Conservation (phyloP, 2,329 filamentous ascomycete species). For the Penicillium sp. region DNA sequence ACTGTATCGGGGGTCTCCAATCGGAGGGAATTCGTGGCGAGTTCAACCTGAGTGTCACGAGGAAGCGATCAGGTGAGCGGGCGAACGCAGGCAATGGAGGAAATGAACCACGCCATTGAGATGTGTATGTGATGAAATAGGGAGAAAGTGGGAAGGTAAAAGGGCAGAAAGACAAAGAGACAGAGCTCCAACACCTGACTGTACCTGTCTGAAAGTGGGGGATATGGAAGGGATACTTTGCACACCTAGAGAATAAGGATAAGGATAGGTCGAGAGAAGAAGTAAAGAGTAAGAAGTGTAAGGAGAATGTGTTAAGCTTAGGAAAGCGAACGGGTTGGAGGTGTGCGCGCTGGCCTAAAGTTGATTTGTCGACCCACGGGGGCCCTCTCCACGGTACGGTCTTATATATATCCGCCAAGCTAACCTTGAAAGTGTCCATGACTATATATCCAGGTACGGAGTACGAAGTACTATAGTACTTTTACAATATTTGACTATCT, state of each 20-base stretch:
- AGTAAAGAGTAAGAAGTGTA: neutral
- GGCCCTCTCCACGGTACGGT: constrained; percentile 9
- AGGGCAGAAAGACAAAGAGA: constrained; percentile 3
- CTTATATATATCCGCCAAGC: constrained; percentile 2
- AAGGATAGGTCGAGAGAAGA: neutral
- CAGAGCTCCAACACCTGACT: constrained; percentile 14
- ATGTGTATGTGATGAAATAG: neutral
- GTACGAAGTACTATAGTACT: no score
- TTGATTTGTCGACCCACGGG: constrained; percentile 28
- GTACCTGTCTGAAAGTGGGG: constrained; percentile 19
- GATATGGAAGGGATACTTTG: neutral
- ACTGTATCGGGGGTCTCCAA: neutral
- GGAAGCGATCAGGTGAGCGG: constrained; percentile 26
- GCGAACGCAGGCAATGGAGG: constrained; percentile 18
- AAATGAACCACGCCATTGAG: constrained; percentile 19
- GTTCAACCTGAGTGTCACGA: constrained; percentile 20
- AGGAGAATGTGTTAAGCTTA: neutral
- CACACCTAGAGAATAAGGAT: constrained; percentile 1
- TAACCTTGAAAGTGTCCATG: neutral
- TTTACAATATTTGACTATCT: no score
- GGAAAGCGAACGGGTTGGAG: constrained; percentile 9
- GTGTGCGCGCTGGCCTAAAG: constrained; percentile 18
- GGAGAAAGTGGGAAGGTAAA: neutral
- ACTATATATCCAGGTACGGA: no score
- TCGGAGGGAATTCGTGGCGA: neutral